phyloP scores from a whole-genome alignment of 2,329 filamentous ascomycete species.

The Cladophialophora bantiana region DNA sequence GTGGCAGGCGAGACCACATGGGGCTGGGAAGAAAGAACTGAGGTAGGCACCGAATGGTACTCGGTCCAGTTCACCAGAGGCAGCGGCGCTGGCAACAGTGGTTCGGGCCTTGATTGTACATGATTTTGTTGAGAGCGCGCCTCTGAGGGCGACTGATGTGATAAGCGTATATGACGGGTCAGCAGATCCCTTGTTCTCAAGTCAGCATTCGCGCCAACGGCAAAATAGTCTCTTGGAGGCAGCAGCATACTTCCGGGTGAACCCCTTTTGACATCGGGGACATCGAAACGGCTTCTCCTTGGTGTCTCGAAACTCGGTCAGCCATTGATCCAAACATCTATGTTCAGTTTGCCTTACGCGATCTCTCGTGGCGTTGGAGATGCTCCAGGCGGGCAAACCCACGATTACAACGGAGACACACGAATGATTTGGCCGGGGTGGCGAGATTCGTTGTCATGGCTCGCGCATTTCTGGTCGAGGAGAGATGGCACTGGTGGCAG shows the following conservation, averaged over 20 bases:
- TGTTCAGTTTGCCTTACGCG: slow-evolving; percentile 31
- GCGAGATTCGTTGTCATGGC: slow-evolving; percentile 1
- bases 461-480: neutral
- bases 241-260: slow-evolving; percentile 48
- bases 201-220: slow-evolving; percentile 1
- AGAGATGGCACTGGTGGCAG: slow-evolving; percentile 2
- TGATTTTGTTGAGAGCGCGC: slow-evolving; percentile 44
- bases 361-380: slow-evolving; percentile 50
- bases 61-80: slow-evolving; percentile 40
- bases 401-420: slow-evolving; percentile 29
- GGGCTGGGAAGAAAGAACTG: slow-evolving; percentile 19
- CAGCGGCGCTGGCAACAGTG: slow-evolving; percentile 8
- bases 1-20: neutral
- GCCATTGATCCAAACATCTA: neutral
- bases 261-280: slow-evolving; percentile 48
- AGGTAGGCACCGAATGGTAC: slow-evolving; percentile 22
- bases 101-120: neutral
- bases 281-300: slow-evolving; percentile 51
- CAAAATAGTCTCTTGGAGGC: neutral
- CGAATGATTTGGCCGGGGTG: slow-evolving; percentile 49
- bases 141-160: slow-evolving; percentile 49
- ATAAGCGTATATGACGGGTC: slow-evolving; percentile 40
- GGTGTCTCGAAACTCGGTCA: slow-evolving; percentile 40
- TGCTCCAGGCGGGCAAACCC: slow-evolving; percentile 47
- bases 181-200: slow-evolving; percentile 13